These are phyloP conservation scores for Epichloe gansuensis DNA, from an alignment of 2,329 filamentous ascomycete genomes.

Conservation along the genomic window DNA sequence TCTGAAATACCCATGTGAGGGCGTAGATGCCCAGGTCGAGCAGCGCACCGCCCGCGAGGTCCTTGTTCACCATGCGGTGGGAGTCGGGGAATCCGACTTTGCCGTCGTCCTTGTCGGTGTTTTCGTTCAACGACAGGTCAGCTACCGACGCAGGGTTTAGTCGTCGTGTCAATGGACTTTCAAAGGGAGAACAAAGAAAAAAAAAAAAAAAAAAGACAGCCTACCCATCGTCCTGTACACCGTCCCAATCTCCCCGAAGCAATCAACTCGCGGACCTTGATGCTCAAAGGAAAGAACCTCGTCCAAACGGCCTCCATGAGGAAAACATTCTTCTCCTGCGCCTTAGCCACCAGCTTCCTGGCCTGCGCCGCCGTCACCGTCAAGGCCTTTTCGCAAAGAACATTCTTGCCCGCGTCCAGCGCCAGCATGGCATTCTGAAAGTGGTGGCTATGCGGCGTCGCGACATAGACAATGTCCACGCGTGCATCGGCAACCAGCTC, in stretches of 20 bases:
- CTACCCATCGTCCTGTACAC: slow-evolving; percentile 47
- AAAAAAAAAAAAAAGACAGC: slow-evolving; percentile 11
- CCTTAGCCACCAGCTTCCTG: slow-evolving; percentile 58
- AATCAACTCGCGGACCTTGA: slow-evolving; percentile 58
- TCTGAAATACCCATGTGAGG: slow-evolving; percentile 84
- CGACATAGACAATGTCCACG: slow-evolving; percentile 79
- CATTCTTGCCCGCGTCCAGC: slow-evolving; percentile 72
- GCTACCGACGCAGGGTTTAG: slow-evolving; percentile 22
- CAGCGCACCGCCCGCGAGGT: slow-evolving; percentile 71
- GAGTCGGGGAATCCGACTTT: slow-evolving; percentile 44
- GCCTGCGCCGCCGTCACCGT: slow-evolving; percentile 73
- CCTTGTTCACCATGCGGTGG: slow-evolving; percentile 70
- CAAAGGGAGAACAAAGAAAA: too few relatives aligned
- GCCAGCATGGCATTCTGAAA: slow-evolving; percentile 85
- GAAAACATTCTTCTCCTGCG: slow-evolving; percentile 60
- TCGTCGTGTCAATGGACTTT: background rate
- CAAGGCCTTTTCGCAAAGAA: slow-evolving; percentile 84
- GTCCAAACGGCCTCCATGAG: slow-evolving; percentile 89
- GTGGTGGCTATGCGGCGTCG: slow-evolving; percentile 85
- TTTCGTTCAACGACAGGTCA: slow-evolving; percentile 49
- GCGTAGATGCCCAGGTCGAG: slow-evolving; percentile 83
- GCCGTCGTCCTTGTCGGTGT: slow-evolving; percentile 37
- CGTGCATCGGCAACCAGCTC: slow-evolving; percentile 68
- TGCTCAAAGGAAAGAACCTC: slow-evolving; percentile 72
- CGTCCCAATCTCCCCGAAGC: slow-evolving; percentile 40